These are phyloP conservation scores for Daldinia eschscholtzii DNA, from an alignment of 2,329 filamentous ascomycete species.

Conservation along the genomic window DNA sequence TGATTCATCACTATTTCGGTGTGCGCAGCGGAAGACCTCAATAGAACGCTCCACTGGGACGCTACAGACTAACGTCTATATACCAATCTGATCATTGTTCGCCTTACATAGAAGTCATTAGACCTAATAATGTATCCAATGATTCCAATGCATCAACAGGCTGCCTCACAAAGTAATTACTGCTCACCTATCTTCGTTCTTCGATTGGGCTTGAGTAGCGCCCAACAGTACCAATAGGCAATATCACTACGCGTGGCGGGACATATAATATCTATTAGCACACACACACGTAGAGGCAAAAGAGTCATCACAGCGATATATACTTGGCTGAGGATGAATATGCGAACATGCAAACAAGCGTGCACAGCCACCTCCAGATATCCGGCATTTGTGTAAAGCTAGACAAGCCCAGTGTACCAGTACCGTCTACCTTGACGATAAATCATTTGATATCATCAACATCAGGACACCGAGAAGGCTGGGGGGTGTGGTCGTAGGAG, in stretches of 20 bases:
- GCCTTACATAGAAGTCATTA: neutral
- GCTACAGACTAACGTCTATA: neutral
- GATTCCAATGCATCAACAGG: neutral
- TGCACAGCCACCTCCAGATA: constrained; percentile 44
- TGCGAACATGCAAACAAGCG: constrained; percentile 1
- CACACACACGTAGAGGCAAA: neutral
- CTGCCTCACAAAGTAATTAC: neutral
- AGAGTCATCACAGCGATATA: constrained; percentile 11
- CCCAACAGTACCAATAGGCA: neutral
- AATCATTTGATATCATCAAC: constrained; percentile 17
- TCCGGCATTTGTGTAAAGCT: constrained; percentile 18
- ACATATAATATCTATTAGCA: neutral
- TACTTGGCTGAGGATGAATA: constrained; percentile 40
- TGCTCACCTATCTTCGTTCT: neutral
- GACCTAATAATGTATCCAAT: neutral
- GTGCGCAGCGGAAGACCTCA: neutral
- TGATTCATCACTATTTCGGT: constrained; percentile 4
- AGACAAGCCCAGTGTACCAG: constrained; percentile 34
- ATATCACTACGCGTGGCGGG: constrained; percentile 1
- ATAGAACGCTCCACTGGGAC: neutral
- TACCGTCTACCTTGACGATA: constrained; percentile 35
- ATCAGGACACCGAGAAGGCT: constrained; percentile 17
- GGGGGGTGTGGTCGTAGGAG: constrained; percentile 25
- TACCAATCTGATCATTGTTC: neutral
- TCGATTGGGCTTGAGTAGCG: neutral